Percentiles rank a stretch among this genome's conserved stretches.
Evolutionary conservation across 2,329 filamentous ascomycete species (phyloP).

Genomic region (Fusarium avenaceum): DNA sequence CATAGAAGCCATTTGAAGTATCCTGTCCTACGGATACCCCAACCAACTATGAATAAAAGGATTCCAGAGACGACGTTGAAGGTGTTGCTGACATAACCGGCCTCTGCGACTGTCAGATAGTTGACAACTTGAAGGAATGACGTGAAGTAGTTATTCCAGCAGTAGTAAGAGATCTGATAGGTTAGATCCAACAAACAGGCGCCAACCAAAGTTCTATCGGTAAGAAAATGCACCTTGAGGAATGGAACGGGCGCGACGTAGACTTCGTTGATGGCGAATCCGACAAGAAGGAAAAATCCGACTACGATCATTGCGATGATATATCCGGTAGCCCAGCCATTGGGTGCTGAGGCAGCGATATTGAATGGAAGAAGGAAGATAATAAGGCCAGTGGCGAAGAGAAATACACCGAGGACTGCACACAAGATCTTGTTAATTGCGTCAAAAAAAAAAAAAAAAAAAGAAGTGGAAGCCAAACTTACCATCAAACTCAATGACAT

Average conservation of each 20-base stretch:
- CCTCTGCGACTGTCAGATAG: constrained; percentile 57
- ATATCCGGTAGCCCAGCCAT: constrained; percentile 65
- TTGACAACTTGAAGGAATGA: constrained; percentile 69
- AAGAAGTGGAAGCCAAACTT: neutral
- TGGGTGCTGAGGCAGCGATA: constrained; percentile 61
- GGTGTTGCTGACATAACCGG: constrained; percentile 63
- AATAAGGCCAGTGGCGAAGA: constrained; percentile 68
- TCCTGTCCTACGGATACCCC: constrained; percentile 60
- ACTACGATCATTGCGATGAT: constrained; percentile 73
- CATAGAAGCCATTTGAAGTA: constrained; percentile 64
- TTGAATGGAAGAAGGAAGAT: constrained; percentile 76
- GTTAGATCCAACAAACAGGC: constrained; percentile 61
- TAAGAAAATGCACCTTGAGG: constrained; percentile 65
- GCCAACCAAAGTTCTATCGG: constrained; percentile 65
- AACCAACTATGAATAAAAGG: constrained; percentile 61
- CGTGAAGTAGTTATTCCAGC: constrained; percentile 67
- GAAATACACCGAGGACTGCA: constrained; percentile 64
- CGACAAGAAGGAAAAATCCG: constrained; percentile 68
- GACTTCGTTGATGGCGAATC: constrained; percentile 69
- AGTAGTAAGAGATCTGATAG: constrained; percentile 65
- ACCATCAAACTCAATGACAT: constrained; percentile 70
- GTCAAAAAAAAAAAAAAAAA: too few species aligned
- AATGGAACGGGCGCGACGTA: constrained; percentile 69
- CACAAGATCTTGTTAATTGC: neutral
- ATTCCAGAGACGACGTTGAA: constrained; percentile 66